phyloP scores from a whole-genome alignment of 2,329 filamentous ascomycete genomes.

The Fusarium incarnatum region DNA sequence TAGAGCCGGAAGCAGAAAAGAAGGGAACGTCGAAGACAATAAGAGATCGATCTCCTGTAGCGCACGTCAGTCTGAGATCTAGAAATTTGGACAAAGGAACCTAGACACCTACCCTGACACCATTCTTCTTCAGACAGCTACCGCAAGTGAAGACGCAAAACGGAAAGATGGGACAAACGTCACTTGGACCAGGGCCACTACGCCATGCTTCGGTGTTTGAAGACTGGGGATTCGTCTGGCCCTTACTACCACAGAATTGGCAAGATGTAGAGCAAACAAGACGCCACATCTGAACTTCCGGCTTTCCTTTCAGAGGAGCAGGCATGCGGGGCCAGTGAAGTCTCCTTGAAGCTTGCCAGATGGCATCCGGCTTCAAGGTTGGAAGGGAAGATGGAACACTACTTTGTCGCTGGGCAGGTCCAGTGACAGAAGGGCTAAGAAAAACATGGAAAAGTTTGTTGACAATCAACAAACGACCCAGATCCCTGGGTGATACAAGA shows the following conservation, averaged over 20 bases:
- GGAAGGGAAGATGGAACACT: slow-evolving; percentile 45
- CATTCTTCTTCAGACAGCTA: slow-evolving; percentile 69
- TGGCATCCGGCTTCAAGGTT: slow-evolving; percentile 67
- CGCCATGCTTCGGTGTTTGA: slow-evolving; percentile 60
- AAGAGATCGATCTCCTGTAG: slow-evolving; percentile 76
- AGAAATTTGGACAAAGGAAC: slow-evolving; percentile 3
- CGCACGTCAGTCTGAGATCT: slow-evolving; percentile 35
- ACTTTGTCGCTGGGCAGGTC: slow-evolving; percentile 33
- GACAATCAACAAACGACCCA: slow-evolving; percentile 74
- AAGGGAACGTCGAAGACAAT: slow-evolving; percentile 69
- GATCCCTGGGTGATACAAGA: slow-evolving; percentile 70
- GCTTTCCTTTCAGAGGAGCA: slow-evolving; percentile 70
- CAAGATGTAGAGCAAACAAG: slow-evolving; percentile 72
- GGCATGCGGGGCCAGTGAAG: slow-evolving; percentile 75
- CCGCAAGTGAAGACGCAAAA: slow-evolving; percentile 77
- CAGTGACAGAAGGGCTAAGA: slow-evolving; percentile 61
- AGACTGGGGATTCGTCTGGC: slow-evolving; percentile 29
- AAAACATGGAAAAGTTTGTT: slow-evolving; percentile 74
- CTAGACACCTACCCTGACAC: slow-evolving; percentile 70
- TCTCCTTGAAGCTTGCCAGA: slow-evolving; percentile 79
- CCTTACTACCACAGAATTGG: slow-evolving; percentile 71
- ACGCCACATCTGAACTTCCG: slow-evolving; percentile 82
- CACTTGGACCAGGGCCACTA: slow-evolving; percentile 70
- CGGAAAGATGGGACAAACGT: slow-evolving; percentile 75
- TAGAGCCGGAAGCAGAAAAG: slow-evolving; percentile 73